Conservation (phyloP, 139 green algal genomes). For the Tetradesmus lagerheimii region DNA sequence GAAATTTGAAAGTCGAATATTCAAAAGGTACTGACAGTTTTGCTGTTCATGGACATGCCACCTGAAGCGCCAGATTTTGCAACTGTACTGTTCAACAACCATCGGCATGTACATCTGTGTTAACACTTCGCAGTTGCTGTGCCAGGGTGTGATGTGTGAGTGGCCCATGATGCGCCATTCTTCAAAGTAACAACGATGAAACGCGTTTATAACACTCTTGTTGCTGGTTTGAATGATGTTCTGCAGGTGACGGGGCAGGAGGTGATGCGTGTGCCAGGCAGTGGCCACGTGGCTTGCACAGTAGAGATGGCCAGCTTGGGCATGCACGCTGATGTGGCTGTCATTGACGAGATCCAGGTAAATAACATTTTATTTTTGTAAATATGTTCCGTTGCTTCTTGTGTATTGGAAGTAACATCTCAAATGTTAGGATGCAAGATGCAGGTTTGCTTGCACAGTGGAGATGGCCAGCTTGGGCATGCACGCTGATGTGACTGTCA, state of each 20-base stretch:
- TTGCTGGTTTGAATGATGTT: neutral
- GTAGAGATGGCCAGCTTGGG: slow-evolving; percentile 92
- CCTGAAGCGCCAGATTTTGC: too few relatives aligned
- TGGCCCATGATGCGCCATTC: too few relatives aligned
- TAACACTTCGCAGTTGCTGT: too few relatives aligned
- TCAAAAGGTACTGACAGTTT: too few relatives aligned
- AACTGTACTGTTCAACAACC: too few relatives aligned
- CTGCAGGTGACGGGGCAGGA: slow-evolving; percentile 88
- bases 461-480: slow-evolving; percentile 88
- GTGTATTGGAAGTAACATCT: neutral
- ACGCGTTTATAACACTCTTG: too few relatives aligned
- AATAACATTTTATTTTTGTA: neutral
- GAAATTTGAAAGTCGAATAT: too few relatives aligned
- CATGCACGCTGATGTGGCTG: slow-evolving; percentile 85
- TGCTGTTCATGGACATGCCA: too few relatives aligned
- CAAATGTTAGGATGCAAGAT: neutral
- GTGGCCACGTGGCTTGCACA: slow-evolving; percentile 92
- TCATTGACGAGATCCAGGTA: slow-evolving; percentile 98
- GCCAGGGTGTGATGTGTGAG: neutral
- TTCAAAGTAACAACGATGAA: too few relatives aligned
- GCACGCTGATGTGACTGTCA: slow-evolving; percentile 89
- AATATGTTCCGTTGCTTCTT: too few relatives aligned
- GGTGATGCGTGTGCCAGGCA: slow-evolving; percentile 74
- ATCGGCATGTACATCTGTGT: too few relatives aligned
- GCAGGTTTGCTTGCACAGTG: slow-evolving; percentile 84